phyloP scores from a whole-genome alignment of 345 rosid genomes.

The Jatropha curcas region DNA sequence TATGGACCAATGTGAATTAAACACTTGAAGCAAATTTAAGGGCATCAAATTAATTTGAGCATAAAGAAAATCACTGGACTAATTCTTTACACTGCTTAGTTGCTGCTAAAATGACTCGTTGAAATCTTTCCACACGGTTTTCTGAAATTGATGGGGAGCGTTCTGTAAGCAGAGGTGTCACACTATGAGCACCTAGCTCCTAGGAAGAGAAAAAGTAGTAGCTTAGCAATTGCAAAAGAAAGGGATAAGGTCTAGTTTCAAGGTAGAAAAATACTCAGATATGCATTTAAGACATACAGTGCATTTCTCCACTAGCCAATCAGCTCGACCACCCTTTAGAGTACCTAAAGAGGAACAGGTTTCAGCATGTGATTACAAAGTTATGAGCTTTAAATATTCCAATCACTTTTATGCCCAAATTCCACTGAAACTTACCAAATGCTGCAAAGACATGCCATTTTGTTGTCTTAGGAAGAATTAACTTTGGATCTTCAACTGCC shows the following conservation, averaged over 20 bases:
- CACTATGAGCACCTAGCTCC: slow-evolving; percentile 89
- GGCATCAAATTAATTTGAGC: background rate
- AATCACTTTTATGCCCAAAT: background rate
- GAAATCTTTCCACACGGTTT: slow-evolving; percentile 66
- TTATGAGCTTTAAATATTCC: background rate
- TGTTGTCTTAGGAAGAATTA: slow-evolving; percentile 48
- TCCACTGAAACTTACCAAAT: slow-evolving; percentile 55
- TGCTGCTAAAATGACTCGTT: slow-evolving; percentile 81
- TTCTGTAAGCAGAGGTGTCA: slow-evolving; percentile 80
- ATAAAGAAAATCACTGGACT: background rate
- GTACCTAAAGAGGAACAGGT: slow-evolving; percentile 50
- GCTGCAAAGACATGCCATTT: slow-evolving; percentile 88
- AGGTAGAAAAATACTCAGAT: background rate
- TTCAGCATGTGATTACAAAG: slow-evolving; percentile 5
- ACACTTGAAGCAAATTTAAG: slow-evolving; percentile 2
- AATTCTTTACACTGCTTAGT: slow-evolving; percentile 69
- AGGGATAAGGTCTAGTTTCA: background rate
- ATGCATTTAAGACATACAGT: slow-evolving; percentile 49
- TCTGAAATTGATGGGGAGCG: slow-evolving; percentile 73
- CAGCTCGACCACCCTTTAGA: slow-evolving; percentile 92
- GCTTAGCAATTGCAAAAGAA: slow-evolving; percentile 4
- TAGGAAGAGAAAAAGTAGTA: slow-evolving; percentile 19
- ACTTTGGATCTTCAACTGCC: slow-evolving; percentile 60
- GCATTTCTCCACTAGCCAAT: slow-evolving; percentile 97
- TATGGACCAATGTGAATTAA: background rate